Base-by-base conservation (phyloP, 2,329 filamentous ascomycete species). In the Exophiala dermatitidis region DNA sequence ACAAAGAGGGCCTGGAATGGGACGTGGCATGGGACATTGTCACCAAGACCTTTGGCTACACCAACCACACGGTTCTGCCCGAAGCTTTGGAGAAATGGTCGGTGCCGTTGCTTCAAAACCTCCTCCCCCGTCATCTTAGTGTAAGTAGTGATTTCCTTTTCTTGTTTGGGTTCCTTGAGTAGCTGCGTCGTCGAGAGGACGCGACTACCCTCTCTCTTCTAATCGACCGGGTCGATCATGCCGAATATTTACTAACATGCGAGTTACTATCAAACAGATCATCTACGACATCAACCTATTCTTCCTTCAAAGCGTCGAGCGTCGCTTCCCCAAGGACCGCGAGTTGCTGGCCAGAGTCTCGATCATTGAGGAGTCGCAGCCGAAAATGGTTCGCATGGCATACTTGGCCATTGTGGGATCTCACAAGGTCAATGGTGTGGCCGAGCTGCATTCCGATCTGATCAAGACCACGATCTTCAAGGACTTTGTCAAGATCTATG, bases 381-480 rank as follows among this genome's bases (percentile, higher is more conserved):
- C 90, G 41, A 95, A 97, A 81, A 95, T 96, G 88, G 85, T 98
- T 57, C 86, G 91, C 68, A 98, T 98, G 93, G 93, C 93, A 1
- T 93, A 82, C 71, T 76, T 98, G 48, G 93, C 93, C 59, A 86
- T 97, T 67, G 90, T 98, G 64, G 93, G 93, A 45, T 97, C 93
- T 34, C 93, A 97, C 81, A 98, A 97, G 77, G 90, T 98, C 75
- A 98, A 98, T 63, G 93, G 93, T 69, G 93, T 98, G 34, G 93
- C 93, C 33, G 93, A 98, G 73, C 75, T 98, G 60, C 93, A 98
- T 74, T 98, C 93, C 0, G 93, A 98, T 68, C 78, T 98, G 54
- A 95, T 98, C 77, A 93, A 93, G 77, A 94, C 90, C 0, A 98
- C 93, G n/a, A 95, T 98, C 63, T 97, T 98, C 82, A 96, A 93